Conservation (phyloP, 73 alveolate genomes). For the Paramecium octaurelia region DNA sequence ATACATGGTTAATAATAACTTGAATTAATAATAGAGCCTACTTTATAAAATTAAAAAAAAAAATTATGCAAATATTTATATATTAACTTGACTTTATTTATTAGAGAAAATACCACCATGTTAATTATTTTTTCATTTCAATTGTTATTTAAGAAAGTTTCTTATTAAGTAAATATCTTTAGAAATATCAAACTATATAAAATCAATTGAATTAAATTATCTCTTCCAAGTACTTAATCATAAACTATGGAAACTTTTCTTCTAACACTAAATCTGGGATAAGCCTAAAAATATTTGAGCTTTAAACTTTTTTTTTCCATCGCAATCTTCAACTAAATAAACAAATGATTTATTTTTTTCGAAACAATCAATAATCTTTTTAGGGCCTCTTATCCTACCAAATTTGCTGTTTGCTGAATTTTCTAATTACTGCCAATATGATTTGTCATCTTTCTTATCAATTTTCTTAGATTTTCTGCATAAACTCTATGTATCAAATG, state of each 20-base stretch:
- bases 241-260: conserved; percentile 32
- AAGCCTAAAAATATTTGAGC: not conserved
- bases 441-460: not conserved
- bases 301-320: not conserved
- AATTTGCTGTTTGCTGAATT: not conserved
- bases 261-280: conserved; percentile 16
- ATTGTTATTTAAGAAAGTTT: not conserved
- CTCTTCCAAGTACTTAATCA: conserved; percentile 1
- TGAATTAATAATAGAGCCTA: no score
- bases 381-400: not conserved
- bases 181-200: not conserved
- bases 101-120: no score
- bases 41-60: no score
- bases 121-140: no score
- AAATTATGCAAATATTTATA: no score
- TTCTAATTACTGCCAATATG: conserved; percentile 25
- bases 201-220: not conserved
- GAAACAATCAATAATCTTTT: not conserved
- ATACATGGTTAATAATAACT: no score
- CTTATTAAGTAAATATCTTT: not conserved
- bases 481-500: not conserved
- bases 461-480: conserved; percentile 8
- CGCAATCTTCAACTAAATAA: conserved; percentile 4
- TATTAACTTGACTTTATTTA: not conserved
- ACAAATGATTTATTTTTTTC: conserved; percentile 15